These are phyloP conservation scores for Fraxinus pennsylvanica DNA, from an alignment of 257 asterid genomes.

Conservation along the genomic window DNA sequence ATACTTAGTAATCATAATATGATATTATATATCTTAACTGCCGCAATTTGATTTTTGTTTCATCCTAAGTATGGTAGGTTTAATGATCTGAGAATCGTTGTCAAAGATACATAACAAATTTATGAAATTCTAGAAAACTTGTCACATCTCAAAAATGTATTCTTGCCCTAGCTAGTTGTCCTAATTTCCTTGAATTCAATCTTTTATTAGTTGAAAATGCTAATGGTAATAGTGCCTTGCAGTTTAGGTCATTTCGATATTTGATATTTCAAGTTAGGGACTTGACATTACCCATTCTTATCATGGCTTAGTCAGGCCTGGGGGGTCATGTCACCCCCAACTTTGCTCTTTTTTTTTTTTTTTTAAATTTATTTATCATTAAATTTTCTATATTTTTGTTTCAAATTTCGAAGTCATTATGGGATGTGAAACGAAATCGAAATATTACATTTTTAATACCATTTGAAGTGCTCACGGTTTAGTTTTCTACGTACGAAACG, in stretches of 20 bases:
- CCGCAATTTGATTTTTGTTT: constrained; percentile 20
- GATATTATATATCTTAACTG: background rate
- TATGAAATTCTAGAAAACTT: background rate
- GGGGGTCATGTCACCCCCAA: no score
- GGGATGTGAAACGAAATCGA: no score
- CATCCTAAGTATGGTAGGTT: background rate
- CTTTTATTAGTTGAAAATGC: constrained; percentile 3
- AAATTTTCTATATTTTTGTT: no score
- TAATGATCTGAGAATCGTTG: constrained; percentile 16
- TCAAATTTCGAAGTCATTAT: no score
- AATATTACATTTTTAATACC: no score
- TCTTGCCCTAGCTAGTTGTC: background rate
- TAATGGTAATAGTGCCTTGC: constrained; percentile 31
- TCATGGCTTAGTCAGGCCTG: constrained; percentile 10
- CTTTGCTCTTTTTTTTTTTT: no score
- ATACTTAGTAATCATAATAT: constrained; percentile 13
- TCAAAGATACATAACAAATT: constrained; percentile 15
- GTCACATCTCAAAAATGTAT: background rate
- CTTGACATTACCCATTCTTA: constrained; percentile 30
- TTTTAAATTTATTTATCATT: no score
- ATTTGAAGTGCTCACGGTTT: no score
- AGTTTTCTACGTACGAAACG: no score
- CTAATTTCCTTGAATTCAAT: background rate
- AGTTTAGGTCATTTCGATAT: constrained; percentile 30
- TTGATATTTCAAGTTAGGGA: constrained; percentile 33